phyloP scores from a whole-genome alignment of 2,329 filamentous ascomycete species.

The Aspergillus piperis region DNA sequence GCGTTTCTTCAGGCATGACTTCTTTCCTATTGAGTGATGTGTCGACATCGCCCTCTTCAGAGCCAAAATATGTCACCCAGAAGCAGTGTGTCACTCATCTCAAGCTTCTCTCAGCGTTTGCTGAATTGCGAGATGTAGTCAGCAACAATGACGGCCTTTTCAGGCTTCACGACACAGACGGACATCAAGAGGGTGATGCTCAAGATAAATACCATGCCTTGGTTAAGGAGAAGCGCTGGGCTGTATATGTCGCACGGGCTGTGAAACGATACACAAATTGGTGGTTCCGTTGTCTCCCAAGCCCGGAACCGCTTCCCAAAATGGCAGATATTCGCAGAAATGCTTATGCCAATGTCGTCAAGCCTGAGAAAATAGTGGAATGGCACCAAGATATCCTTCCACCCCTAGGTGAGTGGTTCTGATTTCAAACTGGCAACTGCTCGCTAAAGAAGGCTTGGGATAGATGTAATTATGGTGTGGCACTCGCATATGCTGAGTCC shows the following conservation, averaged over 20 bases:
- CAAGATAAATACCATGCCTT: conserved; percentile 49
- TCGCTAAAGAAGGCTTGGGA: conserved; percentile 12
- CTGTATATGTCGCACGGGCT: conserved; percentile 66
- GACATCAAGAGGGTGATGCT: conserved; percentile 36
- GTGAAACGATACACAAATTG: conserved; percentile 67
- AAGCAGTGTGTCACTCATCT: conserved; percentile 67
- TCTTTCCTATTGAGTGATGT: background rate
- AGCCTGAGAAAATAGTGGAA: background rate
- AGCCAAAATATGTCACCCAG: background rate
- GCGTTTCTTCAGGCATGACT: background rate
- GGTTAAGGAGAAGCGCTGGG: conserved; percentile 71
- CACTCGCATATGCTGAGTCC: conserved; percentile 78
- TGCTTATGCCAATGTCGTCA: background rate
- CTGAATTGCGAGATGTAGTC: conserved; percentile 68
- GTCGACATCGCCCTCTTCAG: background rate
- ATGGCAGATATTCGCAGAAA: background rate
- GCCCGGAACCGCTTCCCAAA: background rate
- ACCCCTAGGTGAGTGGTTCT: conserved; percentile 55
- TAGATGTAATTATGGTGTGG: conserved; percentile 76
- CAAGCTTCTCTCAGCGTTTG: conserved; percentile 68
- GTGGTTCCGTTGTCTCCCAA: conserved; percentile 50
- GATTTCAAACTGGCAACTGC: background rate
- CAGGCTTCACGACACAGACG: conserved; percentile 54
- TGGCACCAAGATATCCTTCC: conserved; percentile 48
- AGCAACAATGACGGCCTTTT: conserved; percentile 68